Evolutionary conservation across 2,329 filamentous ascomycete genomes (phyloP).

Genomic region (Ophiostoma sp.): DNA sequence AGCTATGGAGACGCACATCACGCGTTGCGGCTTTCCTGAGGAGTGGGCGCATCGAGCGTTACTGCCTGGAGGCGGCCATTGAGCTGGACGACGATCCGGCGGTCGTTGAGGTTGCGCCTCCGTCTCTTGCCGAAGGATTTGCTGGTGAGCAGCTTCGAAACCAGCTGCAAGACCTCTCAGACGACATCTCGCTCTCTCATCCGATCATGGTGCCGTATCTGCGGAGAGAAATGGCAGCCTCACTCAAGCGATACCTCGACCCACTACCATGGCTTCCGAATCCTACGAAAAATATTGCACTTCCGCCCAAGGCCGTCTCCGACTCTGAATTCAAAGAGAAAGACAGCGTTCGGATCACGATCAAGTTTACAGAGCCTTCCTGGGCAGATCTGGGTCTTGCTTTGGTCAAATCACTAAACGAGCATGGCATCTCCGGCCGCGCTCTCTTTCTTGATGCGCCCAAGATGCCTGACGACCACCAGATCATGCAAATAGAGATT

Average conservation of each 20-base stretch:
- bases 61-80: constrained; percentile 65
- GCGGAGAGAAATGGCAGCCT: constrained; percentile 51
- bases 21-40: constrained; percentile 60
- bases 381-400: constrained; percentile 48
- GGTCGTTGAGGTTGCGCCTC: constrained; percentile 61
- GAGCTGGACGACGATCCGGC: constrained; percentile 68
- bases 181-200: constrained; percentile 59
- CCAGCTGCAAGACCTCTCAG: constrained; percentile 54
- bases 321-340: constrained; percentile 24
- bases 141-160: constrained; percentile 63
- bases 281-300: constrained; percentile 40
- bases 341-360: constrained; percentile 31
- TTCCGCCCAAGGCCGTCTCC: not conserved
- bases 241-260: constrained; percentile 57
- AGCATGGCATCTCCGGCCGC: constrained; percentile 40
- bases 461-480: constrained; percentile 40
- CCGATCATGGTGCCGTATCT: constrained; percentile 60
- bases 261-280: constrained; percentile 64
- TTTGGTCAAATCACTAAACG: constrained; percentile 40
- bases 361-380: constrained; percentile 39
- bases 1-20: constrained; percentile 62
- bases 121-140: constrained; percentile 62
- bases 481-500: constrained; percentile 43
- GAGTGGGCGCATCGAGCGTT: constrained; percentile 58
- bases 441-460: constrained; percentile 42